phyloP scores from a whole-genome alignment of 306 rosid genomes.

The Ceratonia siliqua region DNA sequence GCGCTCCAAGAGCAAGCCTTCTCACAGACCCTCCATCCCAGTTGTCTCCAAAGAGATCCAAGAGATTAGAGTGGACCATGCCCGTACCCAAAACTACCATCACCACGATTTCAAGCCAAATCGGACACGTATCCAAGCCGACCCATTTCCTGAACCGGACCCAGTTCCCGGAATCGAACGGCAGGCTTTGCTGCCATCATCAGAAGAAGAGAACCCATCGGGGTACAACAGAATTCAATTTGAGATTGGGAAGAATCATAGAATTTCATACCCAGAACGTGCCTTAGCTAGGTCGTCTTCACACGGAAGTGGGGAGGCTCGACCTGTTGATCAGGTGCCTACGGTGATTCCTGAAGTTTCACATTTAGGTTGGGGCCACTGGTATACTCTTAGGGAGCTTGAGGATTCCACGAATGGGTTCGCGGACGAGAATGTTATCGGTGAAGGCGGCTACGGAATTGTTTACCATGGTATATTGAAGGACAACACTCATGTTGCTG shows the following conservation, averaged over 20 bases:
- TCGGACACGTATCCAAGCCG: constrained; percentile 34
- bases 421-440: constrained; percentile 56
- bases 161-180: constrained; percentile 49
- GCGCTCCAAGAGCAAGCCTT: constrained; percentile 48
- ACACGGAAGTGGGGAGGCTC: constrained; percentile 61
- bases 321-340: constrained; percentile 45
- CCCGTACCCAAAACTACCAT: too few relatives aligned
- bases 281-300: constrained; percentile 50
- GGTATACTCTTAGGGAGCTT: constrained; percentile 73
- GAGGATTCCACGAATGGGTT: constrained; percentile 60
- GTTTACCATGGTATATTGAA: constrained; percentile 62
- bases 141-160: constrained; percentile 44
- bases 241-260: constrained; percentile 63
- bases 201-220: constrained; percentile 51
- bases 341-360: constrained; percentile 64
- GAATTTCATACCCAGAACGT: constrained; percentile 58
- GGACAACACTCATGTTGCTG: constrained; percentile 56
- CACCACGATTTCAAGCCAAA: constrained; percentile 30
- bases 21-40: constrained; percentile 46
- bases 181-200: constrained; percentile 47
- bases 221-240: constrained; percentile 49
- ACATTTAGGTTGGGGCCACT: constrained; percentile 74
- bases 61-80: constrained; percentile 56
- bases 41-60: constrained; percentile 61
- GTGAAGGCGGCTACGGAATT: constrained; percentile 74